Conservation (phyloP, 805 yeast species). For the Candida peoriensis region DNA sequence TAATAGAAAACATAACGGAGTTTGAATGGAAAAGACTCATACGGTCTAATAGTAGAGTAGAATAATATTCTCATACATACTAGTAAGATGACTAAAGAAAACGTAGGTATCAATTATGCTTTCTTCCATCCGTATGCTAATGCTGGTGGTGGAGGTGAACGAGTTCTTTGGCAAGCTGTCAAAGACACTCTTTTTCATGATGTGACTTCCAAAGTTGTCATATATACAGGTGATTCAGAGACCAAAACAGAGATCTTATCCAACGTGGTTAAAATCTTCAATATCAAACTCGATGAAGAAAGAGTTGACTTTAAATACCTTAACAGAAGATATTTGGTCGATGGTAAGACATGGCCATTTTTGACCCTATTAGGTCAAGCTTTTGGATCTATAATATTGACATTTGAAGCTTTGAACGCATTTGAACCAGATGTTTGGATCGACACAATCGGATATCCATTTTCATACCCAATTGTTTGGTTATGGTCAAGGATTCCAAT, state of each 20-base stretch:
- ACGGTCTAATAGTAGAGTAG: too few relatives aligned
- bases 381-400: conserved; percentile 65
- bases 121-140: conserved; percentile 94
- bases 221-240: conserved; percentile 68
- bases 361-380: conserved; percentile 88
- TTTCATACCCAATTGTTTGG: conserved; percentile 64
- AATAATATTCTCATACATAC: not conserved
- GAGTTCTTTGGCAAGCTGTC: conserved; percentile 94
- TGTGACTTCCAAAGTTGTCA: conserved; percentile 48
- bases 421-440: conserved; percentile 83
- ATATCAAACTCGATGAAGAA: conserved; percentile 42
- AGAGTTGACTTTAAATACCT: conserved; percentile 63
- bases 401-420: conserved; percentile 62
- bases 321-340: conserved; percentile 53
- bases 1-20: too few relatives aligned
- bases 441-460: conserved; percentile 94
- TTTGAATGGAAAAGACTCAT: too few relatives aligned
- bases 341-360: conserved; percentile 66
- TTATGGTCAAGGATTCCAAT: conserved; percentile 65
- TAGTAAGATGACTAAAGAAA: not conserved
- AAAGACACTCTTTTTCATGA: conserved; percentile 53
- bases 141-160: conserved; percentile 98
- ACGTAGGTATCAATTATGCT: conserved; percentile 46
- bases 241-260: conserved; percentile 43
- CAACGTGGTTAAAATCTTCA: conserved; percentile 53